phyloP scores from a whole-genome alignment of 495 filamentous ascomycete species.

The Aspergillus steynii region DNA sequence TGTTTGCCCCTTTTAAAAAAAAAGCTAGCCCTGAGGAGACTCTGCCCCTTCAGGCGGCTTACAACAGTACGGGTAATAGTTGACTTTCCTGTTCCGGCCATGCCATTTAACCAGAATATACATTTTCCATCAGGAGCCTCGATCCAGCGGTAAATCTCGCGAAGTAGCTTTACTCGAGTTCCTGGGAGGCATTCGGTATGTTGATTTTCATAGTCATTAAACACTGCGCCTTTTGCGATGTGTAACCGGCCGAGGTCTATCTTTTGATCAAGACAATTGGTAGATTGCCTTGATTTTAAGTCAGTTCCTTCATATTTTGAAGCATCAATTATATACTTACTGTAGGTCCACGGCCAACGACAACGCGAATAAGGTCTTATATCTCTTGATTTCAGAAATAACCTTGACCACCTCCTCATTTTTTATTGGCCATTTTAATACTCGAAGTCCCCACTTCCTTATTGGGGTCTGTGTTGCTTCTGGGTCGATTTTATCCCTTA shows the following conservation, averaged over 20 bases:
- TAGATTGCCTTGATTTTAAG: conserved; percentile 3
- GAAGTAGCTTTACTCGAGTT: conserved; percentile 31
- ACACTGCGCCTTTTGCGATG: conserved; percentile 19
- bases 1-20: conserved; percentile 51
- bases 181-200: conserved; percentile 28
- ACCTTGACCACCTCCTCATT: conserved; percentile 37
- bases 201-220: conserved; percentile 22
- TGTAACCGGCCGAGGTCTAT: conserved; percentile 13
- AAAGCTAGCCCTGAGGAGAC: conserved; percentile 36
- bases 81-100: conserved; percentile 43
- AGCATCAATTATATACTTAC: conserved; percentile 26
- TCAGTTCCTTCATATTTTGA: conserved; percentile 1
- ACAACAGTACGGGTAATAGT: conserved; percentile 32
- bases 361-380: conserved; percentile 35
- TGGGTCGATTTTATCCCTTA: conserved; percentile 36
- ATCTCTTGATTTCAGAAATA: conserved; percentile 32
- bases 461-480: conserved; percentile 23
- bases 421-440: conserved; percentile 45
- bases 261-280: conserved; percentile 5
- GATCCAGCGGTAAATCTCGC: conserved; percentile 28
- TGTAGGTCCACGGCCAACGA: conserved; percentile 41
- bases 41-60: conserved; percentile 5
- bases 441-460: conserved; percentile 33
- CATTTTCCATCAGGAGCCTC: conserved; percentile 16
- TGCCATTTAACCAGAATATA: conserved; percentile 42